Base-by-base conservation (phyloP, 2,329 filamentous ascomycete species). In the Xylariaceae sp. region DNA sequence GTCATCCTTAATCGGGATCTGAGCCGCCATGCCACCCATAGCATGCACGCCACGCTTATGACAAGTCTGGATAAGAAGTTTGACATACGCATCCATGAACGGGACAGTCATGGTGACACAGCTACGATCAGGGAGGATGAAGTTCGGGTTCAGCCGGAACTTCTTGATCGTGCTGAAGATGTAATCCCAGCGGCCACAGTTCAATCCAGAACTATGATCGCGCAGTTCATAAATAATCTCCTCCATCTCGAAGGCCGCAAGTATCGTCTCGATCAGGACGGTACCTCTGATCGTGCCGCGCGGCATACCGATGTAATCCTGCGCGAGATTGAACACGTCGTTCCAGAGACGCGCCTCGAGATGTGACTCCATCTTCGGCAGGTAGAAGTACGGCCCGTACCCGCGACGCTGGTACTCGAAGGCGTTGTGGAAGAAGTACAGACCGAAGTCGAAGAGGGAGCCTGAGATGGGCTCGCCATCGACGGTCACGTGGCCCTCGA, bases 81-180 rank as follows among this genome's bases (percentile, higher is more conserved):
- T 95, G 71, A 97, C 90, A 72, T 99, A 99, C 53, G 94, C 86
- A 68, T 97, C 84, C 94, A 99, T 97, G 78, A 99, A 99, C 10
- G 94, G 94, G 1, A 93, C 89, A 10, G 92, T 97, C 94, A 99
- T 97, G 68, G 94, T 99, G 57, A 99, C 91, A 62, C 85, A 82
- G 57, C 88, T 88, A 63, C 94, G 90, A 75, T 99, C 93, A 34
- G 94, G 94, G 17, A 99, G 87, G 59, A 97, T 86, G 73, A 97
- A 97, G 78, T 88, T 87, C 70, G 89, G 82, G 81, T 97, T 94
- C 72, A 96, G 86, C 73, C 94, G 90, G 88, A 97, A 96, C 77
- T 96, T 96, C 85, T 99, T 99, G 82, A 99, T 97, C 73, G 93
- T 91, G 75, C 89, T 94, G 83, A 99, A 99, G 79, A 99, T 97